Percentiles rank a stretch among this genome's conserved stretches.
Evolutionary conservation across 257 asterid genomes (phyloP).

Genomic region (Solanum acaule): DNA sequence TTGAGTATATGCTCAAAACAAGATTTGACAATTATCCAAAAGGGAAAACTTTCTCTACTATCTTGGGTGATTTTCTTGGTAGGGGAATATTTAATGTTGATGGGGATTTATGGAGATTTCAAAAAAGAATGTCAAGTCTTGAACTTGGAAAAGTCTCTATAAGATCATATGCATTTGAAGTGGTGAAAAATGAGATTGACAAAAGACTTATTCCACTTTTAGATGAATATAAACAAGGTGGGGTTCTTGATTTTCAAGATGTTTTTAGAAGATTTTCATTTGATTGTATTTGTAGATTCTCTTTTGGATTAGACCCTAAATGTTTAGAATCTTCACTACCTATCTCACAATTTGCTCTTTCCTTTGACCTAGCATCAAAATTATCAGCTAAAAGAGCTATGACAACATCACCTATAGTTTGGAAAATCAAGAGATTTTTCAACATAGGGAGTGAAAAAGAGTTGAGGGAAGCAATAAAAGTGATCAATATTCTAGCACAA

Average conservation of each 20-base stretch:
- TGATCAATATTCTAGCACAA: slow-evolving; percentile 20
- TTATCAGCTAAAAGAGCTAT: slow-evolving; percentile 40
- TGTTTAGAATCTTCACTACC: slow-evolving; percentile 28
- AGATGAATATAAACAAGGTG: not conserved
- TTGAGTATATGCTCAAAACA: slow-evolving; percentile 34
- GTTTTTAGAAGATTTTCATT: slow-evolving; percentile 31
- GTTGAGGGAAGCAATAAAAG: slow-evolving; percentile 13
- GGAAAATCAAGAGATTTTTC: slow-evolving; percentile 26
- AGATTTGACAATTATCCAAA: slow-evolving; percentile 33
- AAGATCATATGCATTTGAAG: slow-evolving; percentile 27
- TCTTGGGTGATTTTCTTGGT: slow-evolving; percentile 38
- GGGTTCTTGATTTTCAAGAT: slow-evolving; percentile 29
- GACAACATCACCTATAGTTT: slow-evolving; percentile 22
- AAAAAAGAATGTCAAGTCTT: slow-evolving; percentile 27
- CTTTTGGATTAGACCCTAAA: slow-evolving; percentile 39
- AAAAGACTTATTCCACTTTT: slow-evolving; percentile 30
- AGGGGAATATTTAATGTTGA: slow-evolving; percentile 43
- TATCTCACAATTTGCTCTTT: slow-evolving; percentile 24
- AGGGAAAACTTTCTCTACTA: slow-evolving; percentile 33
- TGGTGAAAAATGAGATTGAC: slow-evolving; percentile 25
- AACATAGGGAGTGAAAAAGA: slow-evolving; percentile 28
- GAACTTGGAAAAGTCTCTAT: slow-evolving; percentile 23
- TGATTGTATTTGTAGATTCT: slow-evolving; percentile 34
- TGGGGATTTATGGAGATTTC: slow-evolving; percentile 35
- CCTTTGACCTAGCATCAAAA: slow-evolving; percentile 32